phyloP scores from a whole-genome alignment of 208 protist species.

The Leishmania tarentolae region DNA sequence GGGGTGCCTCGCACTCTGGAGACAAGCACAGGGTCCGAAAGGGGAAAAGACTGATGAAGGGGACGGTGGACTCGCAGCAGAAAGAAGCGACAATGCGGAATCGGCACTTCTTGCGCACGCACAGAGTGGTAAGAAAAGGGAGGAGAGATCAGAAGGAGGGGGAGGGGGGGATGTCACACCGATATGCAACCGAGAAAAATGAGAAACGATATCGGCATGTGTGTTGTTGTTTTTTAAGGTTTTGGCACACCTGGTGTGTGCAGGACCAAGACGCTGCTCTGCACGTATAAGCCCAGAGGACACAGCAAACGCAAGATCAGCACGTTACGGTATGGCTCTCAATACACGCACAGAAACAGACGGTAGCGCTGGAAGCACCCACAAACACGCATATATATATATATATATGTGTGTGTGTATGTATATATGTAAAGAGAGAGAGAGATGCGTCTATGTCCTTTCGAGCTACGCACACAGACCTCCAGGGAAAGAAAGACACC shows the following conservation, averaged over 20 bases:
- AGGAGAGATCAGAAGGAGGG: neutral
- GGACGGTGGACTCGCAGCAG: too few species aligned
- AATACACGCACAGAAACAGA: neutral
- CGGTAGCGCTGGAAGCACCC: neutral
- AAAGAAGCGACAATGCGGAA: neutral
- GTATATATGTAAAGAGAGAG: too few species aligned
- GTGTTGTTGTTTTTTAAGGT: too few species aligned
- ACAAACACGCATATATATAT: neutral
- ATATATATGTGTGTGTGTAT: too few species aligned
- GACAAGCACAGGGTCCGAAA: neutral
- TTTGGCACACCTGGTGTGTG: neutral
- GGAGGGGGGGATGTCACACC: neutral
- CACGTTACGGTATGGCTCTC: neutral
- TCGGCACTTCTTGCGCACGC: neutral
- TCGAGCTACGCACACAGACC: neutral
- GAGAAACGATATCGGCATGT: neutral
- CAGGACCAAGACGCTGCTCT: neutral
- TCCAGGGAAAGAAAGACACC: neutral
- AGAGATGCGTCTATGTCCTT: neutral
- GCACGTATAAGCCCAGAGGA: neutral
- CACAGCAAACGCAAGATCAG: neutral
- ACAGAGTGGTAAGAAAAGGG: neutral
- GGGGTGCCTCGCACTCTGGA: neutral
- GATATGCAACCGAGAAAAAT: neutral
- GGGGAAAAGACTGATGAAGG: neutral